phyloP scores from a whole-genome alignment of 2,329 filamentous ascomycete genomes.

The Pseudogymnoascus sp. region DNA sequence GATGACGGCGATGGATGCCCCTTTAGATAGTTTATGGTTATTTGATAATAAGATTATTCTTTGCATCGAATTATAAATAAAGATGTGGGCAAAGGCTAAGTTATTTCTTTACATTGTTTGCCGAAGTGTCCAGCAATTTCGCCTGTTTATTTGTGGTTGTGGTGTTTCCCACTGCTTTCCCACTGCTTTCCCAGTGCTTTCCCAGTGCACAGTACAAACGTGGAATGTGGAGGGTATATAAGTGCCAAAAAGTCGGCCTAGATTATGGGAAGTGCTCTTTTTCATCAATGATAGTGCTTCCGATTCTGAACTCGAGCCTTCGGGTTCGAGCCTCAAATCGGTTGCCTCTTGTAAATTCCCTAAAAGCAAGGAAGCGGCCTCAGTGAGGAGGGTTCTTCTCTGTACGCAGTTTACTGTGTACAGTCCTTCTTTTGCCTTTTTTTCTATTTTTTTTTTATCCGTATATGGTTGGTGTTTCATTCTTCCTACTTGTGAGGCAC shows the following conservation, averaged over 20 bases:
- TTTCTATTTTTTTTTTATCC: not conserved
- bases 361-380: not conserved
- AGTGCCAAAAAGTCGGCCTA: not conserved
- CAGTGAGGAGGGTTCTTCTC: constrained; percentile 1
- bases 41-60: not conserved
- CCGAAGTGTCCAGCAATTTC: not conserved
- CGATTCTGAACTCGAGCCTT: not conserved
- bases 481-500: not conserved
- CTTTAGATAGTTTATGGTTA: not conserved
- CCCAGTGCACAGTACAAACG: not conserved
- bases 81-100: not conserved
- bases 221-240: not conserved
- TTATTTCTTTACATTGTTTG: not conserved
- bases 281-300: not conserved
- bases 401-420: not conserved
- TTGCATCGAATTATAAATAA: not conserved
- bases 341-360: not conserved
- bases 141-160: not conserved
- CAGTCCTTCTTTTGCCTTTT: not conserved
- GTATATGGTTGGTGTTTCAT: not conserved
- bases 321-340: not conserved
- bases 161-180: not conserved
- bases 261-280: not conserved
- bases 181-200: not conserved
- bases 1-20: not conserved